These are phyloP conservation scores for Heritiera littoralis DNA, from an alignment of 345 rosid genomes.

Conservation along the genomic window DNA sequence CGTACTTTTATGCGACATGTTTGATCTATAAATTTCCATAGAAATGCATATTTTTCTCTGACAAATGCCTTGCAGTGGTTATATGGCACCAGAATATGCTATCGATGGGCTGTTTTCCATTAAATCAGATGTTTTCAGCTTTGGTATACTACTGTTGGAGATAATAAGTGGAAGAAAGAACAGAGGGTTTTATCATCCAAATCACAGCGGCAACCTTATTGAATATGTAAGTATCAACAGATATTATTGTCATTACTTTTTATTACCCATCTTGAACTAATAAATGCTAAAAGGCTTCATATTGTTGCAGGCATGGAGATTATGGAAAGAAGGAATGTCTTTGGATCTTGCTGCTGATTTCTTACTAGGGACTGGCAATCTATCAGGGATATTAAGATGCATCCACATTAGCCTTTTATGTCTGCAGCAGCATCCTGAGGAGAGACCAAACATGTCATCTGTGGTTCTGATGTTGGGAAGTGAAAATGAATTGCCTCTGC, in stretches of 20 bases:
- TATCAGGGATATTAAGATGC: too few relatives aligned
- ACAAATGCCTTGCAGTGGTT: background rate
- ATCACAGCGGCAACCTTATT: slow-evolving; percentile 36
- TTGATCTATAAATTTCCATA: too few relatives aligned
- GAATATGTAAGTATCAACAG: slow-evolving; percentile 34
- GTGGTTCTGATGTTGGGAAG: too few relatives aligned
- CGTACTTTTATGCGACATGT: too few relatives aligned
- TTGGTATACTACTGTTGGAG: slow-evolving; percentile 49
- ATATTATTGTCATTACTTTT: background rate
- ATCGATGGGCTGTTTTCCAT: slow-evolving; percentile 8
- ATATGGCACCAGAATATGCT: slow-evolving; percentile 24
- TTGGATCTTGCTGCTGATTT: background rate
- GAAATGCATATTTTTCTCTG: background rate
- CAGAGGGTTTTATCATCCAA: slow-evolving; percentile 38
- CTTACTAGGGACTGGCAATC: too few relatives aligned
- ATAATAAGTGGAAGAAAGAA: slow-evolving; percentile 42
- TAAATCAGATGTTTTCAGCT: slow-evolving; percentile 40
- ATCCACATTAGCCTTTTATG: too few relatives aligned
- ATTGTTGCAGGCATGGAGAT: slow-evolving; percentile 26
- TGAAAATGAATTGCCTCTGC: too few relatives aligned
- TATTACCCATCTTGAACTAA: too few relatives aligned
- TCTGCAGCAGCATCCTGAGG: too few relatives aligned
- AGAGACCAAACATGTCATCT: too few relatives aligned
- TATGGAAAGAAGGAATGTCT: slow-evolving; percentile 18
- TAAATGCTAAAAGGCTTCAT: background rate